Base-by-base conservation (phyloP, 495 filamentous ascomycete species). In the Chaetomium cochliodes region DNA sequence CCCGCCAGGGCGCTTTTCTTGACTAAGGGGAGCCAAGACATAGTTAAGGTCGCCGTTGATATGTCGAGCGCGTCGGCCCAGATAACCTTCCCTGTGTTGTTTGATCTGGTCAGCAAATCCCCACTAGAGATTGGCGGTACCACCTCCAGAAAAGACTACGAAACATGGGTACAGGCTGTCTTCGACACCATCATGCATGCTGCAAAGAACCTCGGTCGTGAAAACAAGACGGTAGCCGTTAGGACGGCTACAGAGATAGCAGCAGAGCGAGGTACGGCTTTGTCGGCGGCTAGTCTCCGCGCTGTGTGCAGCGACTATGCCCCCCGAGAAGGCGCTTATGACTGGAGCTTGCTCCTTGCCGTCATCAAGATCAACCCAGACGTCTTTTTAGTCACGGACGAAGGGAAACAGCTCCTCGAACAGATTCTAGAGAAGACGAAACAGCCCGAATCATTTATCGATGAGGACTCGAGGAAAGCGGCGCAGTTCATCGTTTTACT, bases 281-380 rank as follows among this genome's bases (percentile, higher is more conserved):
- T 74, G 2, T 64, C 74, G 4, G 61, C 69, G 0, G 39, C 66
- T 37, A 77, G 73, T 16, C 73, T 85, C 8, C 77, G 75, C 13
- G 26, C 52, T 0, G 69, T 84, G 41, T 82, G 79, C 60, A 74
- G 73, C 20, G 58, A 74, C 15, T 75, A 79, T 67, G 81, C 72
- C 1, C 64, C 83, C 13, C 44, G 59, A 4, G 65, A 74, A 23
- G 68, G 79, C 30, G 60, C 67, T 18, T 79, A 81, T 9, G 78
- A 88, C 49, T 92, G 89, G 90, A 76, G 72, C 25, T 69, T 92
- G 9, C 74, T 90, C 4, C 79, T 85, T 25, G 77, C 85, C 55
- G 76, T 89, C 13, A 77, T 91, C 18, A 79, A 86, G 47, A 82
- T 90, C 22, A 88, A 91, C 63, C 80, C 86, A 3, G 87, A 91